Base-by-base conservation (phyloP, 306 rosid genomes). In the Fagus crenata region DNA sequence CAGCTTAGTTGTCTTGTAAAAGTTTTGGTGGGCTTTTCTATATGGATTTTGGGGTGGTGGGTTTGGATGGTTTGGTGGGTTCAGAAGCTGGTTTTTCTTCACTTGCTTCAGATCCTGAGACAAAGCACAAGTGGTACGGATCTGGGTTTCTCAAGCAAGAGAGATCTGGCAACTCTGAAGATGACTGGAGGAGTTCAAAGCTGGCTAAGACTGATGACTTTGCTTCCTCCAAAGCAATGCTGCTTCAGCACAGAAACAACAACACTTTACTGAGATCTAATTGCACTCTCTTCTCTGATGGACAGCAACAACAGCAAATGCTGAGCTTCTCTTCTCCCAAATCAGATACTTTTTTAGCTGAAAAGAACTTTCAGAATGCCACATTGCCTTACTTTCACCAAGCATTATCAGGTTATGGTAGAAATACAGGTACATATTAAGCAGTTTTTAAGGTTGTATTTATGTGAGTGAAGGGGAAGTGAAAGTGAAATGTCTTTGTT, bases 1-100 rank as follows among this genome's bases (percentile, higher is more conserved):
- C 73, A 74, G 42, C 72, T 77, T 75, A 61, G 81, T 41, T 41
- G 56, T 67, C 55, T 63, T 75, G 56, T 81, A 75, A 46, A 46
- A 79, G 35, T 43, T 2, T 9, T 8, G 36, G 40, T 56, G 63
- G 80, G 28, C 18, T 69, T 78, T 51, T 72, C 67, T 49, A 35
- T 18, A 90, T 91, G 97, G 99, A 95, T 92, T 89, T 92, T 84
- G 91, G 93, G 64, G 86, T 78, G 67, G 83, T 87, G 86, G 88
- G 96, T 84, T 87, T 88, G 42, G 92, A 89, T 65, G 98, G 90
- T 83, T 80, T 84, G 75, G 91, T 84, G 83, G 89, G 84, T 87
- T 87, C 93, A 65, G 87, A 84, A 22, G 58, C 75, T 80, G 91
- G 81, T 37, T 85, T 80, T 69, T 74, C 71, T 80, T 71, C 87